phyloP scores from a whole-genome alignment of 371 early-diverging fungal species.

The Mortierella sp. region DNA sequence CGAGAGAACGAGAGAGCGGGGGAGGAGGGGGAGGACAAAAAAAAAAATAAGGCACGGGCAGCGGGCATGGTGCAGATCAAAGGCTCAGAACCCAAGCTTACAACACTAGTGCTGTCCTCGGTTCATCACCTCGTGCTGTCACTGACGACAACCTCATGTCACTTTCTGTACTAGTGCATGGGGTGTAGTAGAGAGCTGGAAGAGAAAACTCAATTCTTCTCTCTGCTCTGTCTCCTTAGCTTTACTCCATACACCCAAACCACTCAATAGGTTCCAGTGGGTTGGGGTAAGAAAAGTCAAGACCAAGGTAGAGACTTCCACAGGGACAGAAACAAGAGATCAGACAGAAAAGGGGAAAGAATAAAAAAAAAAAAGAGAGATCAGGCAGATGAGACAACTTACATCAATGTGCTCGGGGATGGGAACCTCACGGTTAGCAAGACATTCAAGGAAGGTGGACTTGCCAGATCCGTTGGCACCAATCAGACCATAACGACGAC shows the following conservation, averaged over 20 bases:
- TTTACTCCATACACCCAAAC: too few species aligned
- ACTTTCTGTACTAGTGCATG: too few species aligned
- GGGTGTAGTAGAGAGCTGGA: too few species aligned
- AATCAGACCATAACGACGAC: conserved; percentile 96
- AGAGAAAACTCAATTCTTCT: neutral
- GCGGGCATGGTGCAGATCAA: too few species aligned
- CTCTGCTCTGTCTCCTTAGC: neutral
- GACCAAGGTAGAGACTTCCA: neutral
- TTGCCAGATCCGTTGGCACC: conserved; percentile 99
- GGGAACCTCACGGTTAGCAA: conserved; percentile 94
- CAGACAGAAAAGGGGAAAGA: neutral
- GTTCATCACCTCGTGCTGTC: too few species aligned
- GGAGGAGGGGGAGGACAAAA: neutral
- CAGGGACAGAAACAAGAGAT: conserved; percentile 3
- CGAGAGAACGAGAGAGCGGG: neutral
- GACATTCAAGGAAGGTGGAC: conserved; percentile 94
- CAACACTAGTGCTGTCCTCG: too few species aligned
- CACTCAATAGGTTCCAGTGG: too few species aligned
- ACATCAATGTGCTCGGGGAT: conserved; percentile 97
- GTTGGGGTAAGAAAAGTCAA: neutral
- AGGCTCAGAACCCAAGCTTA: too few species aligned
- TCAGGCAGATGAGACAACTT: conserved; percentile 48
- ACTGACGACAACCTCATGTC: too few species aligned
- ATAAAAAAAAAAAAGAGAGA: neutral
- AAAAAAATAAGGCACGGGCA: neutral